Conservation (phyloP, 2,329 filamentous ascomycete genomes). For the Tolypocladium capitatum region DNA sequence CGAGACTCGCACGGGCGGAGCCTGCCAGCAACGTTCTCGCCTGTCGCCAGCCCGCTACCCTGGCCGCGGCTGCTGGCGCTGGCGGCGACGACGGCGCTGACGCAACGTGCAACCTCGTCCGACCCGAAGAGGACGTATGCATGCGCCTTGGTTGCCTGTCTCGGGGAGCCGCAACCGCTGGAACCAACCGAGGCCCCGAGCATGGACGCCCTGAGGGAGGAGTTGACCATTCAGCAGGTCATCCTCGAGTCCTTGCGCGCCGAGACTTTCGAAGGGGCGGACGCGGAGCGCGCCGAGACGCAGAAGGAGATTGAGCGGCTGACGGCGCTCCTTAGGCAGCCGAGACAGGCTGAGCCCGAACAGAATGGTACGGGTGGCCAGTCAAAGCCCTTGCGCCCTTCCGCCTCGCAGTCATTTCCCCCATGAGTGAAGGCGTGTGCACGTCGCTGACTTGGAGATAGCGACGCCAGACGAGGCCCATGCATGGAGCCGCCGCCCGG, state of each 20-base stretch:
- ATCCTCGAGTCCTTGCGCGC: conserved; percentile 27
- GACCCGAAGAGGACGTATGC: background rate
- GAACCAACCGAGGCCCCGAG: conserved; percentile 6
- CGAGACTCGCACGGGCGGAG: background rate
- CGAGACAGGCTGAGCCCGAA: background rate
- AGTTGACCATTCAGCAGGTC: conserved; percentile 28
- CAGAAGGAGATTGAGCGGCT: conserved; percentile 16
- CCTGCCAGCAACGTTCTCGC: background rate
- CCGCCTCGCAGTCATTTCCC: background rate
- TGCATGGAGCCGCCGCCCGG: background rate
- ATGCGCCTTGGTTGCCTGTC: conserved; percentile 3
- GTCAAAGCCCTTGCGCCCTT: too few species aligned
- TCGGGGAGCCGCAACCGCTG: conserved; percentile 6
- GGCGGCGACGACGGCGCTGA: background rate
- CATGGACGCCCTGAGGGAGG: conserved; percentile 21
- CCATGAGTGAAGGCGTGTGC: background rate
- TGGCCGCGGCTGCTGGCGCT: background rate
- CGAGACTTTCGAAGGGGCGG: conserved; percentile 14
- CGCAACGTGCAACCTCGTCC: background rate
- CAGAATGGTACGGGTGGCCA: background rate
- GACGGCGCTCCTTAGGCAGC: conserved; percentile 13
- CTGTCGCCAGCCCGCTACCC: background rate
- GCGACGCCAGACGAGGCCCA: background rate
- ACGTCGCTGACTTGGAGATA: background rate
- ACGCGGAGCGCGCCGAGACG: conserved; percentile 15